Conservation (phyloP, 768 basidiomycete genomes). For the Collybia sordida region DNA sequence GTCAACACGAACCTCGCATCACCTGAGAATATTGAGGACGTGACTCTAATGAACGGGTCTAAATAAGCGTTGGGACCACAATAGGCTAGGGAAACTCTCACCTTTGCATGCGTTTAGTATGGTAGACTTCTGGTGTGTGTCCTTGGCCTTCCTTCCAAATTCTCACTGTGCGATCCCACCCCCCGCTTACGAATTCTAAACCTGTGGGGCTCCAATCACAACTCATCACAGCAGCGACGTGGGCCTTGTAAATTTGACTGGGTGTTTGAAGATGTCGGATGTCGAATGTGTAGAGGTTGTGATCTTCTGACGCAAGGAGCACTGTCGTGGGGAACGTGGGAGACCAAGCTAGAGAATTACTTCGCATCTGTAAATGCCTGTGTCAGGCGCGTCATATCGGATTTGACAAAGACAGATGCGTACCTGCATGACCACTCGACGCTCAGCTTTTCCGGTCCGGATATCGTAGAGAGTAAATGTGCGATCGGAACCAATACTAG, state of each 20-base stretch:
- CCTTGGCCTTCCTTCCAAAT: slow-evolving; percentile 91
- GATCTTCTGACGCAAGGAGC: slow-evolving; percentile 96
- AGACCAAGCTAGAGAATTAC: slow-evolving; percentile 92
- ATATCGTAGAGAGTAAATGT: slow-evolving; percentile 97
- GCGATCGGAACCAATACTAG: slow-evolving; percentile 91
- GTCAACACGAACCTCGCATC: slow-evolving; percentile 90
- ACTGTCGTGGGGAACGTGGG: slow-evolving; percentile 92
- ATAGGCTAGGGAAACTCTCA: slow-evolving; percentile 24
- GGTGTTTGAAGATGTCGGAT: slow-evolving; percentile 81
- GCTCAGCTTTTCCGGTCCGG: slow-evolving; percentile 93
- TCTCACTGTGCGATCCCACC: slow-evolving; percentile 93
- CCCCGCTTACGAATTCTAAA: slow-evolving; percentile 91
- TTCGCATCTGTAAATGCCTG: slow-evolving; percentile 62
- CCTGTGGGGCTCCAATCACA: slow-evolving; percentile 99
- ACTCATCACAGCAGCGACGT: slow-evolving; percentile 94
- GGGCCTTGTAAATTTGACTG: slow-evolving; percentile 94
- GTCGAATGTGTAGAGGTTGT: slow-evolving; percentile 98
- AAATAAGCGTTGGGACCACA: background rate
- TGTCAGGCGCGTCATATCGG: too few species aligned
- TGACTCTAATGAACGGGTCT: slow-evolving; percentile 54
- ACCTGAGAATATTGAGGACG: slow-evolving; percentile 83
- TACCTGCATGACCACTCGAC: slow-evolving; percentile 88
- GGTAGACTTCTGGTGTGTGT: slow-evolving; percentile 84
- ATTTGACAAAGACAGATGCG: slow-evolving; percentile 7
- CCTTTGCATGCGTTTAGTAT: slow-evolving; percentile 99